These are phyloP conservation scores for Saccharomyces uvarum DNA, from an alignment of 1,139 yeast species.

Conservation along the genomic window DNA sequence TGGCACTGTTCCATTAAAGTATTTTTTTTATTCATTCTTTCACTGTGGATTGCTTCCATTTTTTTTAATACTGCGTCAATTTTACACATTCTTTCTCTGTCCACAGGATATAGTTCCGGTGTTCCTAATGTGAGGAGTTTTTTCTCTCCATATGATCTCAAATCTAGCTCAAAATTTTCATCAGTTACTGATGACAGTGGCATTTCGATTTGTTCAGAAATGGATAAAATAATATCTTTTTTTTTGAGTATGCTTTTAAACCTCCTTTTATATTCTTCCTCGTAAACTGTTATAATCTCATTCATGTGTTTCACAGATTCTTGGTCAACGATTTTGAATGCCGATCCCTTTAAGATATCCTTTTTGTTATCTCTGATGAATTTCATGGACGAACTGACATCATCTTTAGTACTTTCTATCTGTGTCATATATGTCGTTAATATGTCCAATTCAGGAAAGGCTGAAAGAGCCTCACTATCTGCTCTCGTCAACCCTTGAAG, in stretches of 20 bases:
- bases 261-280: conserved; percentile 16
- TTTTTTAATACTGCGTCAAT: conserved; percentile 13
- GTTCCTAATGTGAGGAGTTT: background rate
- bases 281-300: conserved; percentile 10
- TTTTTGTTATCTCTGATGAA: conserved; percentile 21
- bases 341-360: conserved; percentile 18
- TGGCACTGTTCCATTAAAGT: conserved; percentile 34
- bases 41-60: conserved; percentile 16
- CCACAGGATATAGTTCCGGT: conserved; percentile 7
- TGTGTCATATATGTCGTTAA: conserved; percentile 3
- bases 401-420: conserved; percentile 5
- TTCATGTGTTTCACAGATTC: conserved; percentile 13
- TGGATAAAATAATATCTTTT: background rate
- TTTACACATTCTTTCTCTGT: conserved; percentile 6
- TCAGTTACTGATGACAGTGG: background rate
- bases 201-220: background rate
- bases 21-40: conserved; percentile 22
- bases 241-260: conserved; percentile 1
- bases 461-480: background rate
- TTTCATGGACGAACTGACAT: conserved; percentile 16
- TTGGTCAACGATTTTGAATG: conserved; percentile 25
- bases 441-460: background rate
- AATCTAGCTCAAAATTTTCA: background rate
- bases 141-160: background rate
- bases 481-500: conserved; percentile 1